These are phyloP conservation scores for Pseudopithomyces maydicus DNA, from an alignment of 2,329 filamentous ascomycete species.

Conservation along the genomic window DNA sequence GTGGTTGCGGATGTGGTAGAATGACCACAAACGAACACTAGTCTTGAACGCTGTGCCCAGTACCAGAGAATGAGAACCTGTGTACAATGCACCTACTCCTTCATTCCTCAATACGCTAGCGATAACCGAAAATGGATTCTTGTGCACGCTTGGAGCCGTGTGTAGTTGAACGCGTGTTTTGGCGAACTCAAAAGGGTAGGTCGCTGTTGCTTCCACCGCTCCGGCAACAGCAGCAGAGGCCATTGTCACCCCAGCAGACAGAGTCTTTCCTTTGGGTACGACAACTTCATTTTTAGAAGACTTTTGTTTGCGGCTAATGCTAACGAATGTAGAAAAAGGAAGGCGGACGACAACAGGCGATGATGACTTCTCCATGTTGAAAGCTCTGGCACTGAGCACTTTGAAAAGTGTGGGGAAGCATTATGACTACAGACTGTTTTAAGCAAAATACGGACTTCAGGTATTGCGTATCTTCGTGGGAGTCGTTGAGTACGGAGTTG, in stretches of 20 bases:
- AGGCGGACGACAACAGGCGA: not conserved
- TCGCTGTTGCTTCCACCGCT: constrained; percentile 58
- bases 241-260: constrained; percentile 43
- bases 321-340: not conserved
- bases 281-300: not conserved
- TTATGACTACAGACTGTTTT: not conserved
- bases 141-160: constrained; percentile 5
- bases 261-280: constrained; percentile 1
- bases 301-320: not conserved
- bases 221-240: constrained; percentile 59
- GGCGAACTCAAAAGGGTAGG: constrained; percentile 45
- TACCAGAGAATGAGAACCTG: constrained; percentile 30
- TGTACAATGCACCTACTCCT: constrained; percentile 36
- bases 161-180: constrained; percentile 41
- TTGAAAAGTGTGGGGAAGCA: not conserved
- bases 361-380: constrained; percentile 3
- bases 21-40: constrained; percentile 38
- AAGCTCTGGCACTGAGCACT: not conserved
- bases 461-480: not conserved
- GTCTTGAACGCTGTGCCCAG: constrained; percentile 38
- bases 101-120: constrained; percentile 21
- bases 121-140: constrained; percentile 31
- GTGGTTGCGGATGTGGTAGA: constrained; percentile 29
- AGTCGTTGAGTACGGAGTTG: not conserved
- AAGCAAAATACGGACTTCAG: not conserved